Evolutionary conservation across 1,284 basidiomycete species (phyloP).

Genomic region (Neonothopanus nambi): DNA sequence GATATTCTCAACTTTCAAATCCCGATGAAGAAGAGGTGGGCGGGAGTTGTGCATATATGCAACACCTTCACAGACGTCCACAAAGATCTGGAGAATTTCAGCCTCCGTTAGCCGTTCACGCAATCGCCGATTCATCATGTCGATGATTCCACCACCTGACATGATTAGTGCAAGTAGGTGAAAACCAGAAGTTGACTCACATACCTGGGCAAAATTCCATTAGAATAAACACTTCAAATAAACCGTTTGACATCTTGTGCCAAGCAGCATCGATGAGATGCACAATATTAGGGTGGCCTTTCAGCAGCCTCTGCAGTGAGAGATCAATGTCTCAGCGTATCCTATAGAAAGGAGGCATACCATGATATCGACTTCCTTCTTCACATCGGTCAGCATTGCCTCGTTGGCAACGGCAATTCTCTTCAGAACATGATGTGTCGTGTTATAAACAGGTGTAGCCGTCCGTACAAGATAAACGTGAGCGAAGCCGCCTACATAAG

Average conservation of each 20-base stretch:
- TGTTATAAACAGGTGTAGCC: conserved; percentile 81
- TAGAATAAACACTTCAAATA: conserved; percentile 96
- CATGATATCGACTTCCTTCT: conserved; percentile 99
- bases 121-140: conserved; percentile 97
- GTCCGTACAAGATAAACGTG: conserved; percentile 97
- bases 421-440: conserved; percentile 96
- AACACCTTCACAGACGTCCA: conserved; percentile 91
- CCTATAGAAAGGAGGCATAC: conserved; percentile 48
- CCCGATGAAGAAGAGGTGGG: conserved; percentile 91
- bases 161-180: neutral
- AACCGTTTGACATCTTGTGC: conserved; percentile 78
- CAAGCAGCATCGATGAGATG: conserved; percentile 94
- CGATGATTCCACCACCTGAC: conserved; percentile 94
- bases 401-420: conserved; percentile 94
- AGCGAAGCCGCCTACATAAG: conserved; percentile 86
- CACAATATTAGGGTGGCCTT: conserved; percentile 91
- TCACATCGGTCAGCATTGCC: conserved; percentile 89
- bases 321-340: conserved; percentile 28
- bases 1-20: conserved; percentile 99
- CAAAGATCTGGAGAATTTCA: conserved; percentile 97
- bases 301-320: conserved; percentile 68
- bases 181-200: conserved; percentile 17
- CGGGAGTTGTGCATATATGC: conserved; percentile 95
- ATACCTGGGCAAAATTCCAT: conserved; percentile 93
- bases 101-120: conserved; percentile 91